Conservation (phyloP, 192 early-diverging fungal species). For the Umbelopsis vinacea region DNA sequence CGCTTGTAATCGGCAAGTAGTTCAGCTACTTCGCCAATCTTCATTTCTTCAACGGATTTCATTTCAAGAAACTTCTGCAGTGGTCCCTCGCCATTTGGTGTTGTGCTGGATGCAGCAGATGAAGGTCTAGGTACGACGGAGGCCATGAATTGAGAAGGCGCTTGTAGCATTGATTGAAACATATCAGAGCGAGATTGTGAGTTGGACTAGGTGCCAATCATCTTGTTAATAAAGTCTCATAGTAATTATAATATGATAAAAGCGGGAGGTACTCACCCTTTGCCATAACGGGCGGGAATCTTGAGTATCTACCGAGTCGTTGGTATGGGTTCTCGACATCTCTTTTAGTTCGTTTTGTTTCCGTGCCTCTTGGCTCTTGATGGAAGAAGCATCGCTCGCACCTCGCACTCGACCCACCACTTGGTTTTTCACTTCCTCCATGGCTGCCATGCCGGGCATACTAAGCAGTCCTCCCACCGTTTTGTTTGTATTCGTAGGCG, state of each 20-base stretch:
- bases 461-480: slow-evolving; percentile 4
- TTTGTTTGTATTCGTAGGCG: neutral
- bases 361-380: slow-evolving; percentile 8
- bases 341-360: slow-evolving; percentile 16
- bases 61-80: slow-evolving; percentile 31
- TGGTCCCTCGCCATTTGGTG: slow-evolving; percentile 17
- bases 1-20: slow-evolving; percentile 44
- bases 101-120: neutral
- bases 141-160: slow-evolving; percentile 27
- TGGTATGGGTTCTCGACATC: slow-evolving; percentile 15
- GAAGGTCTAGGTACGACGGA: slow-evolving; percentile 19
- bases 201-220: neutral
- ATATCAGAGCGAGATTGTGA: slow-evolving; percentile 18
- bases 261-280: neutral
- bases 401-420: slow-evolving; percentile 23
- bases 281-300: slow-evolving; percentile 3
- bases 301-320: neutral
- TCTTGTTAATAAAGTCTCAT: neutral
- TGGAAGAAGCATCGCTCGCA: slow-evolving; percentile 9
- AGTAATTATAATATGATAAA: neutral
- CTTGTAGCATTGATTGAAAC: slow-evolving; percentile 28
- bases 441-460: slow-evolving; percentile 21
- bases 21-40: slow-evolving; percentile 38
- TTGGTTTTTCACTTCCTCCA: slow-evolving; percentile 27
- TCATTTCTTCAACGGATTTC: slow-evolving; percentile 36